A percentile compares a stretch with the other conserved stretches of the same genome.
Evolutionary conservation across 2,329 filamentous ascomycete genomes (phyloP).

Genomic region (Penicillium rolfsii): DNA sequence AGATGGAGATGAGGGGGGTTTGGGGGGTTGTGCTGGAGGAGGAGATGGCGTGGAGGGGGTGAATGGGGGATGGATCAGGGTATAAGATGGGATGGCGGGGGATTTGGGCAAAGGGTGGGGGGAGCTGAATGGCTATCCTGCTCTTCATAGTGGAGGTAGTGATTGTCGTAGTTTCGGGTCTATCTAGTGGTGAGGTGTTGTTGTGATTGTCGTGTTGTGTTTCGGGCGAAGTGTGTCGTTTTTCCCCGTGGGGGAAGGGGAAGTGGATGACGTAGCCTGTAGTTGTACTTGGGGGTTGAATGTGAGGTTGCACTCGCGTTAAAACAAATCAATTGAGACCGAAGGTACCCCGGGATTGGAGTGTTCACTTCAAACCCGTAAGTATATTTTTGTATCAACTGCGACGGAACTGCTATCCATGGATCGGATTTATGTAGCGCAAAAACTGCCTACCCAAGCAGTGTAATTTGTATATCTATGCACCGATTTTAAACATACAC

Average conservation of each 20-base stretch:
- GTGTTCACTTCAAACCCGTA: no score
- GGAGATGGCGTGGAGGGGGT: constrained; percentile 31
- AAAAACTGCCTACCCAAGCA: no score
- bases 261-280: not conserved
- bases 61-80: constrained; percentile 37
- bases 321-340: no score
- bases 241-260: not conserved
- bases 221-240: not conserved
- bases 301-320: no score
- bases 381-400: no score
- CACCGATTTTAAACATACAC: no score
- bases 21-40: constrained; percentile 9
- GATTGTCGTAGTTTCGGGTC: not conserved
- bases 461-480: no score
- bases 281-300: not conserved
- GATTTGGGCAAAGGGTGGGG: constrained; percentile 32
- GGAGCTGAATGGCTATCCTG: constrained; percentile 17
- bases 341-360: no score
- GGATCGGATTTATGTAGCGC: no score
- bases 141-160: not conserved
- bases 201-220: not conserved
- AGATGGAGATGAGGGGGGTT: constrained; percentile 29
- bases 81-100: constrained; percentile 37
- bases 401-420: no score
- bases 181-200: not conserved